Base-by-base conservation (phyloP, 192 early-diverging fungal genomes). In the Rhizophagus prolifer region DNA sequence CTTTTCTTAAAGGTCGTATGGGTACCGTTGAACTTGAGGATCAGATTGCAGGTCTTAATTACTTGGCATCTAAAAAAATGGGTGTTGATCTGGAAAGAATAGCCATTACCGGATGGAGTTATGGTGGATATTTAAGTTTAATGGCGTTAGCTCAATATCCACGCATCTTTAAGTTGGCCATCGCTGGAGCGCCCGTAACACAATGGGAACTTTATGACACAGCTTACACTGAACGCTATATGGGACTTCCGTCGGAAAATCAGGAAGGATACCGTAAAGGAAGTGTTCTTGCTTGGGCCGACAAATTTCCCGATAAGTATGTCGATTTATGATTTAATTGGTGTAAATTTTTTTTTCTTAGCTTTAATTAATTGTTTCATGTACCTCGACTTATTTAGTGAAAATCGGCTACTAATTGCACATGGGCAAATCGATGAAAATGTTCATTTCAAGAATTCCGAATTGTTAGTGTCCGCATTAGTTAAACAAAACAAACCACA, bases 361-460 rank as follows among this genome's bases (percentile, higher is more conserved):
- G 34, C 38, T 31, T 46, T 21, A 61, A n/a, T 46, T 47, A 10
- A 50, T n/a, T 63, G 21, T 30, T 60, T 72, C 59, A 62, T 63
- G 8, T 34, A 62, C 44, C 41, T 79, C 36, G 9, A 36, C 65
- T 21, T 9, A 14, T 25, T 12, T 71, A 88, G 86, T 28, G 83
- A 86, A 12, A 85, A 88, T 74, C 85, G 92, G 2, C 76, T 94
- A 4, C 71, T 94, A 36, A 79, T 94, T 58, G 92, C 86, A 13
- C 93, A 94, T 79, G 93, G 93, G 4, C 79, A 89, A 62, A 89
- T 89, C 64, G 93, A 94, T 78, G 93, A 94, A 71, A 94, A 94
- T 78, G 93, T 94, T 3, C 93, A 94, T 70, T 88, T 91, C 54
- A 83, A 82, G 38, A 86, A 94, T 80, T 86, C 90, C 0, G 85